A percentile compares a stretch with the other conserved stretches of the same genome.
phyloP scores from a whole-genome alignment of 2,329 filamentous ascomycete species.

The Nannizziopsis barbatae region DNA sequence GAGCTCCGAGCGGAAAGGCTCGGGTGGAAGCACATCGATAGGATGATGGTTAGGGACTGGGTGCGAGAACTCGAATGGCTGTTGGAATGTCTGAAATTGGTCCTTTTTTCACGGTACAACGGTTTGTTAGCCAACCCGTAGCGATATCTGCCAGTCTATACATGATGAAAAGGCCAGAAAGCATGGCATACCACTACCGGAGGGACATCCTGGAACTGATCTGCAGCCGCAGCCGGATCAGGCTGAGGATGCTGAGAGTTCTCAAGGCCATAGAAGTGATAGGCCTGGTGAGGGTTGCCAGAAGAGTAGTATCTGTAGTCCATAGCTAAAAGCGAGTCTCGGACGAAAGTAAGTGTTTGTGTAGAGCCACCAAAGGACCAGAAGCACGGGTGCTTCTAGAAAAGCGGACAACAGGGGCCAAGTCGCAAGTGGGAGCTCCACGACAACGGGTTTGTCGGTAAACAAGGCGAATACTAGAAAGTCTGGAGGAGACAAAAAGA shows the following conservation, averaged over 20 bases:
- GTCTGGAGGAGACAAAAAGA: background rate
- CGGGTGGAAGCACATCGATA: slow-evolving; percentile 2
- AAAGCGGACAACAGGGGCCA: background rate
- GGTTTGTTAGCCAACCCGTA: background rate
- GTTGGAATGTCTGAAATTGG: slow-evolving; percentile 2
- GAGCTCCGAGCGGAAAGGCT: background rate
- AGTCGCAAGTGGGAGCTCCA: background rate
- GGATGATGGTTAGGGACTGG: background rate
- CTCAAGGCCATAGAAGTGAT: slow-evolving; percentile 7
- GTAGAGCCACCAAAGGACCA: background rate
- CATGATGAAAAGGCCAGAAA: background rate
- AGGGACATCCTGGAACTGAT: slow-evolving; percentile 7
- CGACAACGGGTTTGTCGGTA: background rate
- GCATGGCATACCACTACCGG: slow-evolving; percentile 3
- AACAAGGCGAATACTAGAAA: background rate
- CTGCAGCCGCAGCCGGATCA: background rate
- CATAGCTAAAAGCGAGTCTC: background rate
- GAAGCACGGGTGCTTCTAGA: background rate
- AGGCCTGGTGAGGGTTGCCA: background rate
- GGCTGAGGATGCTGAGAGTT: slow-evolving; percentile 7
- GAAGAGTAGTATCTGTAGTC: slow-evolving; percentile 9
- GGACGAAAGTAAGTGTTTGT: no score
- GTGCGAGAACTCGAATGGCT: background rate
- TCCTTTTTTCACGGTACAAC: background rate
- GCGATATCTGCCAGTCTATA: background rate